phyloP scores from a whole-genome alignment of 345 rosid genomes.

The Eucalyptus paniculata region DNA sequence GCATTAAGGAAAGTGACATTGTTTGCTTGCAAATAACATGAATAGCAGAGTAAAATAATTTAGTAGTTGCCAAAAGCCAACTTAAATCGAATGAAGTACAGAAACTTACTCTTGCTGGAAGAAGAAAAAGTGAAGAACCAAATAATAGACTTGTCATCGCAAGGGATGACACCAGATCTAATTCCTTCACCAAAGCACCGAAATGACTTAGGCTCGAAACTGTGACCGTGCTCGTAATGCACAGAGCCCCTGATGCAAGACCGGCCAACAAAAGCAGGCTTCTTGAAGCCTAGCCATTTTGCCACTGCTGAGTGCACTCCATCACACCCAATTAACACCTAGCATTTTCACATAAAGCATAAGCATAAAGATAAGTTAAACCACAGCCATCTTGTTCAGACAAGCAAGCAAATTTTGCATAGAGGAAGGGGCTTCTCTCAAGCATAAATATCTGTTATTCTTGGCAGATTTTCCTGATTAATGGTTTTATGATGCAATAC shows the following conservation, averaged over 20 bases:
- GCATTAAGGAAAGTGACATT: not conserved
- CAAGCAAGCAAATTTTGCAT: not conserved
- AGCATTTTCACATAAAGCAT: not conserved
- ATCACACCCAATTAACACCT: constrained; percentile 67
- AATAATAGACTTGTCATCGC: not conserved
- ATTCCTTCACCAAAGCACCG: not conserved
- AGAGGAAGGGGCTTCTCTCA: not conserved
- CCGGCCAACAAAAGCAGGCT: constrained; percentile 16
- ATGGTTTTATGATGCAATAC: constrained; percentile 3
- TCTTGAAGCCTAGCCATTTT: constrained; percentile 55
- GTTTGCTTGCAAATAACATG: not conserved
- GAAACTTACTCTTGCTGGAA: not conserved
- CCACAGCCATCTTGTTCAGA: not conserved
- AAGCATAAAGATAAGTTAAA: not conserved
- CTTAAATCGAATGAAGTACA: not conserved
- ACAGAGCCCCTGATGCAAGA: constrained; percentile 31
- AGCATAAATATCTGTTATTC: not conserved
- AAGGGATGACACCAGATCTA: not conserved
- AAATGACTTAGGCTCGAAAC: constrained; percentile 1
- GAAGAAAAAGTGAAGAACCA: not conserved
- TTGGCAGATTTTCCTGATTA: not conserved
- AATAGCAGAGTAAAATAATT: not conserved
- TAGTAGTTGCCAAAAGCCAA: not conserved
- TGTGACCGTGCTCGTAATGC: constrained; percentile 20
- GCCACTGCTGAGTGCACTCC: constrained; percentile 60